These are phyloP conservation scores for Stephanodiscus triporus DNA, from an alignment of 108 stramenopile species.

Conservation along the genomic window DNA sequence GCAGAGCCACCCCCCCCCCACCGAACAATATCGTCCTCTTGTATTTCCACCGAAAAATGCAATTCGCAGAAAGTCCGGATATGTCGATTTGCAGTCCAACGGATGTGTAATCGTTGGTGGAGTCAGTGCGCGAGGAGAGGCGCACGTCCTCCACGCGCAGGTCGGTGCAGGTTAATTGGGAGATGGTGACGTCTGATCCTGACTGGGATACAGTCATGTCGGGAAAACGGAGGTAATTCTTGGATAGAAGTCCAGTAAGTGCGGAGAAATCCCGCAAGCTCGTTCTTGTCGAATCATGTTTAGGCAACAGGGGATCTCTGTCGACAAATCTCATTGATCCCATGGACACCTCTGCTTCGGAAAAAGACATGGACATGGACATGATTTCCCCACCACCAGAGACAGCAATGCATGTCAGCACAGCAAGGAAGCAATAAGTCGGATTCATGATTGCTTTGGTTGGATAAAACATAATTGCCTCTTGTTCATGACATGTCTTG, in stretches of 20 bases:
- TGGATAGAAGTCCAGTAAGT: constrained; percentile 33
- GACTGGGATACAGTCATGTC: constrained; percentile 20
- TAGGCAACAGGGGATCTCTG: too few relatives aligned
- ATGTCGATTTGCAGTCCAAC: constrained; percentile 21
- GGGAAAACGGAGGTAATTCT: constrained; percentile 32
- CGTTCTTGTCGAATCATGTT: too few relatives aligned
- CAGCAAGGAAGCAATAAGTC: too few relatives aligned
- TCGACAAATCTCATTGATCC: too few relatives aligned
- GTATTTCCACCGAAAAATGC: constrained; percentile 43
- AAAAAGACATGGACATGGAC: too few relatives aligned
- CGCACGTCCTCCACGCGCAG: constrained; percentile 22
- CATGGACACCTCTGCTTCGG: too few relatives aligned
- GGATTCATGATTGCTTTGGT: too few relatives aligned
- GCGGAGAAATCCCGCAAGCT: constrained; percentile 16
- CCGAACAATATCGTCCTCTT: constrained; percentile 44
- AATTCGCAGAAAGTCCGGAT: constrained; percentile 24
- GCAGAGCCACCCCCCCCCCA: constrained; percentile 14
- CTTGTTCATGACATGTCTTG: too few relatives aligned
- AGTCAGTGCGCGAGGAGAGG: constrained; percentile 14
- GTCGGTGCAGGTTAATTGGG: constrained; percentile 27
- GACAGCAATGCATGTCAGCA: too few relatives aligned
- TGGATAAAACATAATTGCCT: too few relatives aligned
- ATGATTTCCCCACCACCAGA: too few relatives aligned
- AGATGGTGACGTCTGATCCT: constrained; percentile 35
- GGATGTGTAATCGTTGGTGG: not conserved